Percentiles rank a stretch among this genome's conserved stretches.
These are phyloP conservation scores for Auxenochlorella protothecoides DNA, from an alignment of 139 green algal species.

Conservation along the genomic window DNA sequence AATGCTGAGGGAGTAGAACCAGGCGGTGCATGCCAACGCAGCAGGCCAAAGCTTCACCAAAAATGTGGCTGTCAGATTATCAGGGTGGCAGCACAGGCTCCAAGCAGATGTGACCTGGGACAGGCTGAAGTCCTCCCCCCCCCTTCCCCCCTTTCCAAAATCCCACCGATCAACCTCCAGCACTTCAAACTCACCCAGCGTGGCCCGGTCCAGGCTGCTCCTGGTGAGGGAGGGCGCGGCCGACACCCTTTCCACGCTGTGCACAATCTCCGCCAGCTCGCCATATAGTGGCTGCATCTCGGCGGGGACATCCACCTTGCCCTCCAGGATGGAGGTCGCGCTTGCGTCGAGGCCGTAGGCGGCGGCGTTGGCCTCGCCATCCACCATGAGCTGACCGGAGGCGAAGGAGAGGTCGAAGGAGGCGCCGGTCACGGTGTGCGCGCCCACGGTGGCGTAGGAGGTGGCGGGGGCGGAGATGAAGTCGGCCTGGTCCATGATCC, in stretches of 20 bases:
- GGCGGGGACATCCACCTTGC: neutral
- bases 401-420: slow-evolving; percentile 3
- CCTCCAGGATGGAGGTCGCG: slow-evolving; percentile 1
- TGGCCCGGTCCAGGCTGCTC: slow-evolving; percentile 7
- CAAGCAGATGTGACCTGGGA: neutral
- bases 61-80: no score
- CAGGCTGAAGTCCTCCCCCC: no score
- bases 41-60: no score
- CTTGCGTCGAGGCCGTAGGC: neutral
- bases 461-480: neutral
- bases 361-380: neutral
- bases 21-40: no score
- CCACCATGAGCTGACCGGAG: neutral
- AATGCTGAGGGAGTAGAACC: no score
- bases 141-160: no score
- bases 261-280: neutral
- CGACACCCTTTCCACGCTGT: neutral
- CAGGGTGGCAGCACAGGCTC: neutral
- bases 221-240: neutral
- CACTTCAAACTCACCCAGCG: neutral
- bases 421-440: neutral
- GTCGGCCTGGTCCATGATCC: neutral
- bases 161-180: no score
- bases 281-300: slow-evolving; percentile 10
- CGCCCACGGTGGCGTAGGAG: slow-evolving; percentile 7